Evolutionary conservation across 495 filamentous ascomycete species (phyloP), one percentile per base, ranked within the genome.

Genomic region (Lophium mytilinum): DNA sequence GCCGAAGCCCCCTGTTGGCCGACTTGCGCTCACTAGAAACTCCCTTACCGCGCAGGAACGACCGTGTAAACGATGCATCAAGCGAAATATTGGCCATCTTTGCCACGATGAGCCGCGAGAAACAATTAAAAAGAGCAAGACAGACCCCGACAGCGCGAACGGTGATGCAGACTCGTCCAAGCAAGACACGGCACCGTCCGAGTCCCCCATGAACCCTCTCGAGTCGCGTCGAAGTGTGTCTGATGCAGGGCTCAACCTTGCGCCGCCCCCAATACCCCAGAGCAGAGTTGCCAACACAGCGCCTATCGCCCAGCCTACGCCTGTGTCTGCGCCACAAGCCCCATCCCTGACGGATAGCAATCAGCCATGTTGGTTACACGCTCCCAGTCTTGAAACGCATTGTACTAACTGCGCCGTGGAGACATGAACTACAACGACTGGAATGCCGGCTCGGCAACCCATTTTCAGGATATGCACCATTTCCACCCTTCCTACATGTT

Each of bases 21-120:
- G 34, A 33, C 62, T 46, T 24, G 17, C 18, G 52, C 62, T 65
- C 18, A 65, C 57, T 34, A 48, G 19, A 24, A 40, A 4, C 46
- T 50, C 48, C 71, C 69, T 64, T 69, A 72, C 57, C 66, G 69
- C 69, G 71, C 71, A 93, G 90, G 89, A 95, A 73, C 86, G 93
- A 68, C 93, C 93, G 51, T 99, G 93, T 80, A 89, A 88, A 55
- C 84, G 93, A 75, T 99, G 93, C 79, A 88, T 99, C 76, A 97
- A 97, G 73, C 87, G 93, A 67, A 95, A 95, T 77, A 99, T 99
- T 71, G 93, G 92, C 63, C 93, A 97, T 78, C 77, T 99, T 55
- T 99, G 93, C 75, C 93, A 97, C 75, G 93, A 99, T 71, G 93
- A 97, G 73, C 90, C 90, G 56, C 84, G 94, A 72, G 88, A 92